Conservation (phyloP, 164 flowering plant species). For the Dillenia suffruticosa region DNA sequence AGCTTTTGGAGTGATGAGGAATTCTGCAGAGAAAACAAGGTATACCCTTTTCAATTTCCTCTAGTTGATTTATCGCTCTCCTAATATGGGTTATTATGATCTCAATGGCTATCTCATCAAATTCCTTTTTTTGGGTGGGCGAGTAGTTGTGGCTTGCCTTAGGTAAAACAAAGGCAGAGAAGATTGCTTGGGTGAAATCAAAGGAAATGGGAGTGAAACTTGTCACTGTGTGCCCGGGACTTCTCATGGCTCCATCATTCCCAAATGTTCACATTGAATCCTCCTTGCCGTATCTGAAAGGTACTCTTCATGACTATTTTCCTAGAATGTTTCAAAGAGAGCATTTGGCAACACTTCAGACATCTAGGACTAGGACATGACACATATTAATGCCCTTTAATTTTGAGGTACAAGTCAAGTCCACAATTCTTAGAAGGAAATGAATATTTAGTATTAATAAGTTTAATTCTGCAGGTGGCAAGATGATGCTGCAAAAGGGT, state of each 20-base stretch:
- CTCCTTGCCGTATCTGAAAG: constrained; percentile 37
- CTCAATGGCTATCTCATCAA: background rate
- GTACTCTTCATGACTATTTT: constrained; percentile 5
- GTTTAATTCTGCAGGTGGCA: constrained; percentile 13
- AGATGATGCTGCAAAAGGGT: constrained; percentile 27
- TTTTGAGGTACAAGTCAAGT: too few species aligned
- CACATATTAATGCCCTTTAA: too few species aligned
- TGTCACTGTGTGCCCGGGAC: constrained; percentile 40
- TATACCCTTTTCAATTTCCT: background rate
- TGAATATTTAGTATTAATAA: background rate
- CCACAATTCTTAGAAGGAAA: too few species aligned
- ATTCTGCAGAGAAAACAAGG: constrained; percentile 42
- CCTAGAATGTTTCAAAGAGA: too few species aligned
- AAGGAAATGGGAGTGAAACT: constrained; percentile 33
- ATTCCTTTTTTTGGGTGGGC: background rate
- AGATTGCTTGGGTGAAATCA: constrained; percentile 36
- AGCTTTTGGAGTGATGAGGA: constrained; percentile 35
- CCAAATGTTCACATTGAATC: constrained; percentile 17
- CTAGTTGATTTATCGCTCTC: too few species aligned
- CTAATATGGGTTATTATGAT: too few species aligned
- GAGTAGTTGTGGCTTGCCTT: constrained; percentile 47
- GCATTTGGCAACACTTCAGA: too few species aligned
- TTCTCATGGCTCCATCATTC: constrained; percentile 27
- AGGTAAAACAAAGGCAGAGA: constrained; percentile 44
- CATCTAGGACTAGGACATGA: too few species aligned